Base-by-base conservation (phyloP, 2,329 filamentous ascomycete genomes). In the Colletotrichum plurivorum region DNA sequence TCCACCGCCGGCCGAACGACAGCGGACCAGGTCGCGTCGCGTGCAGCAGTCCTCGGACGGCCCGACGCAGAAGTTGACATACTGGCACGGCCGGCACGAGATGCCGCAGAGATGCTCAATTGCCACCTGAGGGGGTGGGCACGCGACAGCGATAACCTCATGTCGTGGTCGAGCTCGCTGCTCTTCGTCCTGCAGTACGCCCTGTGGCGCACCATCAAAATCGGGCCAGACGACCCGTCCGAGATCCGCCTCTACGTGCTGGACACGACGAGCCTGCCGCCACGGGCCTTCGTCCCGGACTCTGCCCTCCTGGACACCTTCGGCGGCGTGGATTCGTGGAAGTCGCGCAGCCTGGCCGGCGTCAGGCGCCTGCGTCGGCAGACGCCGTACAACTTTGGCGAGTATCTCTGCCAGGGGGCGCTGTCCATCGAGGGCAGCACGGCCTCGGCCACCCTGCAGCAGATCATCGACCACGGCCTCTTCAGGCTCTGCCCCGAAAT, bases 81-180 rank as follows among this genome's bases (percentile, higher is more conserved):
- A 8, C 51, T 62, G 13, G 10, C 59, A 0, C 16, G 31, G n/a
- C 39, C 49, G 4, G 22, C 12, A 4, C 22, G 41, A 13, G 49
- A 54, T 22, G 59, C 59, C 2, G 59, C 59, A 15, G 59, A 54
- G n/a, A 62, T 62, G 59, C 49, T 62, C 39, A 54, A 54, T n/a
- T 22, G 22, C 16, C 59, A 62, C 25, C 25, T 62, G 12, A 49
- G 59, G 0, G 51, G 51, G 2, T 62, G 59, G 59, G 43, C 59
- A 2, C 22, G 59, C 2, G 51, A 62, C 22, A 25, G 12, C 18
- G 59, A 62, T 12, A 62, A 62, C 4, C 49, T 62, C 49, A 62
- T 62, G 49, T 62, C 59, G 1, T 62, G 59, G 59, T 46, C 59
- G 8, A 62, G 59, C 49, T 62, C 59, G 9, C 41, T 62, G 20